Evolutionary conservation across 495 filamentous ascomycete genomes (phyloP), one percentile per base, ranked within the genome.

Genomic region (Aspergillus mulundensis): DNA sequence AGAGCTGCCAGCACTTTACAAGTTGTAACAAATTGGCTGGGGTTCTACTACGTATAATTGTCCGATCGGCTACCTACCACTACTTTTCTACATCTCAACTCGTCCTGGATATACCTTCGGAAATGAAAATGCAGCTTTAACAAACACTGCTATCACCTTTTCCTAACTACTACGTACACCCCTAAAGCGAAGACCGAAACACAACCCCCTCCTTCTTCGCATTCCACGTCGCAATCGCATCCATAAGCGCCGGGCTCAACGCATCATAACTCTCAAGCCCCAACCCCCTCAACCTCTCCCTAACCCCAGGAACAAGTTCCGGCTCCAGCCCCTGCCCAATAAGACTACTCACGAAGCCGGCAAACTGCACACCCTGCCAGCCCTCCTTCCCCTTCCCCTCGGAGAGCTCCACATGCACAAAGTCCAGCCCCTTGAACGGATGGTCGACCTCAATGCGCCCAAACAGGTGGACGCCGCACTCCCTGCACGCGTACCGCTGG

Each of bases 351-450:
- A 84, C 79, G 57, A 85, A 84, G 2, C 74, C 83, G 2, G 81
- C 81, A 61, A 85, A 85, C 65, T 84, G 82, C 5, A 78, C 78
- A 67, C 83, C 82, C 66, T 85, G 81, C 81, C 82, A 85, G 34
- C 82, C 82, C 57, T 72, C 65, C 46, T 77, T 30, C 28, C 28
- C 28, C 5, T 10, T 10, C 28, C 28, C 66, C 28, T 77, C 68
- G 19, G 77, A 80, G 42, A 86, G 60, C 62, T 86, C 82, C 0
- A 71, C 74, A 63, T 86, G 81, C 14, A 85, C 80, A 67, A 85
- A 85, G 60, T 83, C 81, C 15, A 85, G 68, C 1, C 83, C 83
- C 61, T 80, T 77, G 71, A 86, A 85, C 1, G 82, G 68, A 61
- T 86, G 83, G 1, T 82, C 77, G 50, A 69, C 68, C 64, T 84